These are phyloP conservation scores for Grammothele lineata DNA, from an alignment of 768 basidiomycete species.

Conservation along the genomic window DNA sequence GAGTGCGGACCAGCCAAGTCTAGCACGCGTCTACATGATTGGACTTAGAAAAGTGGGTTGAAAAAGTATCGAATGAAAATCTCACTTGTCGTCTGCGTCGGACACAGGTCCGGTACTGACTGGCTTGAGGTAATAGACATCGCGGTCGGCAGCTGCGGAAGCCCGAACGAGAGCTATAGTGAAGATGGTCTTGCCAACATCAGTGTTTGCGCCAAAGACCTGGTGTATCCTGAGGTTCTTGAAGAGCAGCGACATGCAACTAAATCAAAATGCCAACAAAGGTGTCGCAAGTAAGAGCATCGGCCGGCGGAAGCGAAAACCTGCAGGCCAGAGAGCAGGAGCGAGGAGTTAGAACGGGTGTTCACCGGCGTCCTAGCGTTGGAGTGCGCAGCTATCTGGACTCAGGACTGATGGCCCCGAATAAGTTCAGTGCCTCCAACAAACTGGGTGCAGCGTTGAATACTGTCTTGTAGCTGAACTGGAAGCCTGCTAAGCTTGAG, in stretches of 20 bases:
- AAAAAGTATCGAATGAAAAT: background rate
- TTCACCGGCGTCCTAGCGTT: too few relatives aligned
- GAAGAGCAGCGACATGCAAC: conserved; percentile 75
- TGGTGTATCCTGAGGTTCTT: conserved; percentile 84
- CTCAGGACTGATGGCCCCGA: too few relatives aligned
- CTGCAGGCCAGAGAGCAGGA: conserved; percentile 8
- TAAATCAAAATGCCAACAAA: too few relatives aligned
- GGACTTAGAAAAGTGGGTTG: background rate
- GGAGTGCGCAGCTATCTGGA: too few relatives aligned
- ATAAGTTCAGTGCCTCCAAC: too few relatives aligned
- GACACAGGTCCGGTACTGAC: conserved; percentile 81
- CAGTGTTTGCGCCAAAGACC: conserved; percentile 93
- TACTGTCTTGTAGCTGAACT: too few relatives aligned
- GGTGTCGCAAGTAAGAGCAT: too few relatives aligned
- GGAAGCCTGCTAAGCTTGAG: too few relatives aligned
- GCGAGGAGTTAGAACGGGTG: background rate
- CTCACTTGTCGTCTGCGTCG: conserved; percentile 84
- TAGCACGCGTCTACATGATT: conserved; percentile 55
- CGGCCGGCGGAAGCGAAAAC: too few relatives aligned
- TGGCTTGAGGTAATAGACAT: conserved; percentile 79
- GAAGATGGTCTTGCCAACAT: conserved; percentile 92
- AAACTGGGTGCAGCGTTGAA: too few relatives aligned
- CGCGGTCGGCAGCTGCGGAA: conserved; percentile 50
- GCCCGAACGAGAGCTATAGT: conserved; percentile 81
- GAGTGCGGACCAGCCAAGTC: conserved; percentile 41